These are phyloP conservation scores for Erythrobasidium hasegawianum DNA, from an alignment of 1,284 basidiomycete genomes.

Conservation along the genomic window DNA sequence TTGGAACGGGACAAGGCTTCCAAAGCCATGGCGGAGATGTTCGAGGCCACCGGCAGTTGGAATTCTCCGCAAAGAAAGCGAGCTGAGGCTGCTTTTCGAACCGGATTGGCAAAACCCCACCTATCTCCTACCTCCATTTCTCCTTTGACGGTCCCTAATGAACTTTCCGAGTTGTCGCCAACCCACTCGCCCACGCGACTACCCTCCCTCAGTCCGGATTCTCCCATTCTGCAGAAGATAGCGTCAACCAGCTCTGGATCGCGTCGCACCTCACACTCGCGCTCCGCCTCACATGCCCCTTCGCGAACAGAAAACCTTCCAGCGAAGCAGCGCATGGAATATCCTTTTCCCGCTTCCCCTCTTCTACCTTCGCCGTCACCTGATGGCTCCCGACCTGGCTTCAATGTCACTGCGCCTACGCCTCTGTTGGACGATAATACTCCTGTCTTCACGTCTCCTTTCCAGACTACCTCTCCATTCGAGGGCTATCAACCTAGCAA, in stretches of 20 bases:
- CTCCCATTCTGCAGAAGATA: no score
- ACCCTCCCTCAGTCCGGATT: no score
- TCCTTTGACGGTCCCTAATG: neutral
- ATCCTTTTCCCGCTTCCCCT: neutral
- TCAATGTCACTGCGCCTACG: slow-evolving; percentile 36
- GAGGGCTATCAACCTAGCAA: slow-evolving; percentile 24
- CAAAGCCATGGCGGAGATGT: slow-evolving; percentile 36
- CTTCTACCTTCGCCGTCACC: slow-evolving; percentile 6
- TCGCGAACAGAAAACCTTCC: slow-evolving; percentile 22
- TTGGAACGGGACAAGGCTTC: slow-evolving; percentile 34
- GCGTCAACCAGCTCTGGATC: no score
- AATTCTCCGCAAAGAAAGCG: slow-evolving; percentile 7
- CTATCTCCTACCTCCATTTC: slow-evolving; percentile 15
- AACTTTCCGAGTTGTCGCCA: no score
- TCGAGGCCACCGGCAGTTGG: slow-evolving; percentile 23
- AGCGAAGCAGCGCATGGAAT: neutral
- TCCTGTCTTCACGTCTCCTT: slow-evolving; percentile 26
- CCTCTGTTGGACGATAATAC: slow-evolving; percentile 24
- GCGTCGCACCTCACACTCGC: neutral
- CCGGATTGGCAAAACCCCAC: neutral
- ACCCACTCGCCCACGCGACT: no score
- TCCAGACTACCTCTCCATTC: slow-evolving; percentile 34
- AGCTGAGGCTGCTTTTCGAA: neutral
- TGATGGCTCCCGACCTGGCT: neutral
- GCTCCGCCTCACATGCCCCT: slow-evolving; percentile 20